phyloP scores from a whole-genome alignment of 2,329 filamentous ascomycete species.

The Lojkania enalia region DNA sequence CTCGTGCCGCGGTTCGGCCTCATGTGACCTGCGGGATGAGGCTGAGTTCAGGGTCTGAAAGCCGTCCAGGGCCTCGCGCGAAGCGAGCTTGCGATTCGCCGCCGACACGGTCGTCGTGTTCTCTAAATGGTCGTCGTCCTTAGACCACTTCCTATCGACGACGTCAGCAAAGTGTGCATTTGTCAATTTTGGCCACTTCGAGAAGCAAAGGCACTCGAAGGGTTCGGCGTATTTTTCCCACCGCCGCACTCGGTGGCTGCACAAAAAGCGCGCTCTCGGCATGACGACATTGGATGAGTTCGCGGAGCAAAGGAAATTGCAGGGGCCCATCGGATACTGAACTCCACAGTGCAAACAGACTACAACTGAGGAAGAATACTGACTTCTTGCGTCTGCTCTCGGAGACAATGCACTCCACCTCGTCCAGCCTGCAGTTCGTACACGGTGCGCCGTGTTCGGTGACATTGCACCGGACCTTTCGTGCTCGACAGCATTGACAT shows the following conservation, averaged over 20 bases:
- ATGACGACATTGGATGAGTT: slow-evolving; percentile 26
- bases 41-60: slow-evolving; percentile 34
- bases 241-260: slow-evolving; percentile 19
- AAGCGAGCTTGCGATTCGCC: slow-evolving; percentile 43
- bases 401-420: slow-evolving; percentile 69
- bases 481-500: slow-evolving; percentile 82
- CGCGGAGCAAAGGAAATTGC: slow-evolving; percentile 8
- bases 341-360: too few species aligned
- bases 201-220: too few species aligned
- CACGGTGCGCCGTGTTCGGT: slow-evolving; percentile 83
- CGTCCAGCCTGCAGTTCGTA: slow-evolving; percentile 82
- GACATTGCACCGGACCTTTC: slow-evolving; percentile 93
- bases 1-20: slow-evolving; percentile 53
- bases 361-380: slow-evolving; percentile 52
- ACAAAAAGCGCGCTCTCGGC: slow-evolving; percentile 10
- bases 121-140: slow-evolving; percentile 43
- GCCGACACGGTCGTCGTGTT: slow-evolving; percentile 18
- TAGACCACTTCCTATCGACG: slow-evolving; percentile 47
- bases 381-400: slow-evolving; percentile 85
- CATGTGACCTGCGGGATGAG: slow-evolving; percentile 45
- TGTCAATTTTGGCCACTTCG: too few species aligned
- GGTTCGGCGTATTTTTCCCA: too few species aligned
- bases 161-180: slow-evolving; percentile 32
- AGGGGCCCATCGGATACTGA: slow-evolving; percentile 29
- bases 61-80: slow-evolving; percentile 43